Evolutionary conservation across 495 filamentous ascomycete species (phyloP), one percentile per base, ranked within the genome.

Genomic region (Tetracladium setigerum): DNA sequence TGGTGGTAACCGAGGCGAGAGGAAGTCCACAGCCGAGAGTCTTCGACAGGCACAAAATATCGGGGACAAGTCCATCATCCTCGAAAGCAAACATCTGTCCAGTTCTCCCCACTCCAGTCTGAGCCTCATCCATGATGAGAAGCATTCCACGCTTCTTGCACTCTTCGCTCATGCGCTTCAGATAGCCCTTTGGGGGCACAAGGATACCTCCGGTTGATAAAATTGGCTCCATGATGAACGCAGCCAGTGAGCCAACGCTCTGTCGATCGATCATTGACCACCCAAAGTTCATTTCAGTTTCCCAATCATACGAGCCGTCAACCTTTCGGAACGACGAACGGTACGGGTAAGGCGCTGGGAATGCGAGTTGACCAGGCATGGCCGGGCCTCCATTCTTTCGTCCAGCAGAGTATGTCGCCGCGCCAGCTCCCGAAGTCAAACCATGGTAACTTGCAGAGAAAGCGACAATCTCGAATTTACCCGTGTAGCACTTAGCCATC

Each of bases 211-310:
- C 77, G 2, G 71, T 66, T 0, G 67, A 72, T 18, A 72, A 68
- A 12, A 79, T 65, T 1, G 87, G 79, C 58, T 94, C 88, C 0
- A 81, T 79, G 33, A 92, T 67, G 50, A 92, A 88, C 4, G 87
- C 88, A 48, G 76, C 81, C 1, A 92, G 66, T 0, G 73, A 77
- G 2, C 76, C 76, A 24, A 64, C 83, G 1, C 65, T 86, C 1
- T 80, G 66, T 0, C 81, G 77, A 1, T 84, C 87, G 2, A 89
- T 66, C 16, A 74, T 64, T 48, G 76, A 64, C 58, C 92, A 89
- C 49, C 87, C 82, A 4, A 72, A 75, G 30, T 90, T 83, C 4
- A 95, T 62, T 55, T 92, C 86, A 9, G 72, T 60, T 59, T 66
- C 46, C 56, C 46, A 49, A 34, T 50, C 47, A 86, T 79, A 49